Evolutionary conservation across 2,329 filamentous ascomycete species (phyloP).

Genomic region (Hypoxylon sp.): DNA sequence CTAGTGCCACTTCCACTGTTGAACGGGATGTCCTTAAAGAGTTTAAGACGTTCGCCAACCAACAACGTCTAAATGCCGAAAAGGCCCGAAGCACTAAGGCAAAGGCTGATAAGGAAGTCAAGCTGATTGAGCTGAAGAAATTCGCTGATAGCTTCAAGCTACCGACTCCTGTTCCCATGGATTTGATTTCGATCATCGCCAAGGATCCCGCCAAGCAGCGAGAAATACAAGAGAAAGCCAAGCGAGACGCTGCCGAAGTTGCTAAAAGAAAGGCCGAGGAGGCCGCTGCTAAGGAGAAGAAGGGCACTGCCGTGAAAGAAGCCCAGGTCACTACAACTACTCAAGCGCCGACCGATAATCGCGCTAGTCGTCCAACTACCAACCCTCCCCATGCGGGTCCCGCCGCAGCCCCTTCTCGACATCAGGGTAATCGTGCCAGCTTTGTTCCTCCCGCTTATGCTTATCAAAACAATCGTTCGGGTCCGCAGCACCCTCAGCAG

Average conservation of each 20-base stretch:
- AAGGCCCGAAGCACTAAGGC: conserved; percentile 69
- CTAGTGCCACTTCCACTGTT: conserved; percentile 71
- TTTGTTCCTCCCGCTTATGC: conserved; percentile 63
- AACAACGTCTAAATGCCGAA: conserved; percentile 67
- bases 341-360: conserved; percentile 44
- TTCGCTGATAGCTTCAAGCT: conserved; percentile 96
- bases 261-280: conserved; percentile 60
- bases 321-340: conserved; percentile 54
- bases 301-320: conserved; percentile 62
- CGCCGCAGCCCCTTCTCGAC: conserved; percentile 53
- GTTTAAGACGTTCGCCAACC: conserved; percentile 73
- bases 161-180: conserved; percentile 88
- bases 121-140: conserved; percentile 93
- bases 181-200: conserved; percentile 93
- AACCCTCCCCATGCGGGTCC: conserved; percentile 41
- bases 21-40: conserved; percentile 71
- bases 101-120: conserved; percentile 86
- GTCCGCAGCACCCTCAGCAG: conserved; percentile 58
- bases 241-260: conserved; percentile 78
- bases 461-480: conserved; percentile 63
- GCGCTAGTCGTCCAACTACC: conserved; percentile 52
- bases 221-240: conserved; percentile 89
- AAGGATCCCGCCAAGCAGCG: conserved; percentile 97
- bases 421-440: conserved; percentile 62
- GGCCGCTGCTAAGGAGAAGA: conserved; percentile 64